Conservation (phyloP, 2,329 filamentous ascomycete species). For the Xylaria polymorpha region DNA sequence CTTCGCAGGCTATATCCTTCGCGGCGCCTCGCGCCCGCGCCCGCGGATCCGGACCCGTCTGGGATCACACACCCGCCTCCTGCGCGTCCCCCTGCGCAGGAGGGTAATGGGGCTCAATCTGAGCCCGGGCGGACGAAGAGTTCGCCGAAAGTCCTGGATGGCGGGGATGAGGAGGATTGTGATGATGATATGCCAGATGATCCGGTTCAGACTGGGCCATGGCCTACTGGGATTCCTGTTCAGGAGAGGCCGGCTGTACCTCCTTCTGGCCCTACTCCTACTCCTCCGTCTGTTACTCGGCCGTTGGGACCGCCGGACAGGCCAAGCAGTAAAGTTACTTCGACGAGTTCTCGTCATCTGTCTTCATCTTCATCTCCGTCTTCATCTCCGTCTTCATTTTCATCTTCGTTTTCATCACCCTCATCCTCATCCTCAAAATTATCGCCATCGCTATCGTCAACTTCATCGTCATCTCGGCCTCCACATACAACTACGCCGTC, state of each 20-base stretch:
- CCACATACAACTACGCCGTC: not conserved
- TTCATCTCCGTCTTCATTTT: not conserved
- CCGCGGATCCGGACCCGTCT: slow-evolving; percentile 6
- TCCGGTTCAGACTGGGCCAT: slow-evolving; percentile 3
- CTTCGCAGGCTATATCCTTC: slow-evolving; percentile 26
- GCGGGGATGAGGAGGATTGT: slow-evolving; percentile 4
- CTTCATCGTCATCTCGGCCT: not conserved
- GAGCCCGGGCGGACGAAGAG: slow-evolving; percentile 17
- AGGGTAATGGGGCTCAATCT: not conserved
- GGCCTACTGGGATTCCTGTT: slow-evolving; percentile 1
- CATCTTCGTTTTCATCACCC: not conserved
- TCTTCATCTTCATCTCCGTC: not conserved
- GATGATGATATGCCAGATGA: slow-evolving; percentile 10
- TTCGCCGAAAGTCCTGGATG: slow-evolving; percentile 6
- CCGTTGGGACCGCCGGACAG: not conserved
- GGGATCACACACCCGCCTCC: slow-evolving; percentile 6
- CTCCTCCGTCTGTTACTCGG: not conserved
- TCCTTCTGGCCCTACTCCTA: not conserved
- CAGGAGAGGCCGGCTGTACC: slow-evolving; percentile 14
- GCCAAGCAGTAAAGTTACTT: not conserved
- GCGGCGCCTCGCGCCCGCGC: not conserved
- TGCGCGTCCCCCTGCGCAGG: not conserved
- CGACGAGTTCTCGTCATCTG: not conserved
- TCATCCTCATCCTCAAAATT: not conserved
- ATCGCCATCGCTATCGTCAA: not conserved